Evolutionary conservation across 441 rosid species (phyloP).

Genomic region (Hypseocharis bilobata): DNA sequence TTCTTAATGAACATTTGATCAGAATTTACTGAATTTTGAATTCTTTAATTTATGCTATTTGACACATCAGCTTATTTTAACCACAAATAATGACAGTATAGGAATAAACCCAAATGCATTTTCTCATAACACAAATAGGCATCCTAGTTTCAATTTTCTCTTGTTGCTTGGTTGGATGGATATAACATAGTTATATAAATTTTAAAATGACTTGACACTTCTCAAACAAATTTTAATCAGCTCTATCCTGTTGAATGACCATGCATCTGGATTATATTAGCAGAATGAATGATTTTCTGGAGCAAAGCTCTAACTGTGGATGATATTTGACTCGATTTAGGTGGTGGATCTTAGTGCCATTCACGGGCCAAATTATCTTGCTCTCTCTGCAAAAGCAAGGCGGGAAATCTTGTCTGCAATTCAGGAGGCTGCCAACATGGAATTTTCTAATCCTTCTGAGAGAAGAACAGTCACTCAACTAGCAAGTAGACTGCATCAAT

Average conservation of each 20-base stretch:
- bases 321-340: slow-evolving; percentile 30
- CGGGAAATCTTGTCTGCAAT: slow-evolving; percentile 57
- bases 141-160: background rate
- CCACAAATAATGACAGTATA: background rate
- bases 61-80: too few species aligned
- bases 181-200: background rate
- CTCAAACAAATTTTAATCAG: too few species aligned
- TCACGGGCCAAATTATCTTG: slow-evolving; percentile 57
- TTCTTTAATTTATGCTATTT: too few species aligned
- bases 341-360: slow-evolving; percentile 58
- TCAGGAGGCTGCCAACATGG: slow-evolving; percentile 63
- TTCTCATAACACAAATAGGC: background rate
- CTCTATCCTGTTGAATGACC: too few species aligned
- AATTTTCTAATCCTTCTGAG: slow-evolving; percentile 53
- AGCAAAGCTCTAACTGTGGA: background rate
- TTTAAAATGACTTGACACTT: too few species aligned
- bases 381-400: slow-evolving; percentile 51
- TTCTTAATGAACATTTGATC: background rate
- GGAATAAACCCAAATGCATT: background rate
- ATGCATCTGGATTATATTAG: background rate
- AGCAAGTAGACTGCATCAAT: slow-evolving; percentile 53
- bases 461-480: slow-evolving; percentile 57
- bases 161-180: background rate
- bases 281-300: background rate
- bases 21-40: background rate